A percentile compares a stretch with the other conserved stretches of the same genome.
Conservation (phyloP, 176 grass and related monocot genomes). For the Bonia amplexicaulis region DNA sequence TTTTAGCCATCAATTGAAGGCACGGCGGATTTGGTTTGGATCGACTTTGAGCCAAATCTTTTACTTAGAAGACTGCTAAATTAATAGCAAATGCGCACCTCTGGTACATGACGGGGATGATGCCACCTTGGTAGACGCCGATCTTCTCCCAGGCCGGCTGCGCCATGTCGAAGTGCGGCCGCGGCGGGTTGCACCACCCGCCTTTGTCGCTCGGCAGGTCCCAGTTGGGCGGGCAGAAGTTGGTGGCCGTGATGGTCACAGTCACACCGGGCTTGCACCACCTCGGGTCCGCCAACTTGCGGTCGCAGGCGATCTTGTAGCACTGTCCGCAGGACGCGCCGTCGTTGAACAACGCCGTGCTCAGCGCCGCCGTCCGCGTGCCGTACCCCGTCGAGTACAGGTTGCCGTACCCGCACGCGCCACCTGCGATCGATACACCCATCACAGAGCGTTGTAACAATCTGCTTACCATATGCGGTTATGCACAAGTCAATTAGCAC, state of each 20-base stretch:
- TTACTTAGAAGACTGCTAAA: too few species aligned
- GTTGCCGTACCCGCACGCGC: slow-evolving; percentile 51
- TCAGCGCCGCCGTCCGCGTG: too few species aligned
- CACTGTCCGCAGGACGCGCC: background rate
- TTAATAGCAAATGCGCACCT: background rate
- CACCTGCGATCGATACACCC: background rate
- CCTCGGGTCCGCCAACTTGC: background rate
- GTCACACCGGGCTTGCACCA: background rate
- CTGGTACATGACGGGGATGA: slow-evolving; percentile 63
- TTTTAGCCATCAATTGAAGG: too few species aligned
- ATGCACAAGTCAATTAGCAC: background rate
- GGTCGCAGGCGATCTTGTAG: background rate
- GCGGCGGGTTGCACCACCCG: slow-evolving; percentile 56
- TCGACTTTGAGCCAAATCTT: too few species aligned
- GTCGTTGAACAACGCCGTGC: background rate
- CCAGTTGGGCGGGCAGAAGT: slow-evolving; percentile 41
- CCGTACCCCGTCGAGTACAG: slow-evolving; percentile 18
- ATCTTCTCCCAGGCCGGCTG: slow-evolving; percentile 78
- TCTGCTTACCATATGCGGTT: too few species aligned
- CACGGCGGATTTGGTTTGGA: too few species aligned
- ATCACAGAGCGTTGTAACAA: background rate
- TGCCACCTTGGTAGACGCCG: slow-evolving; percentile 45
- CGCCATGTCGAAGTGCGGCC: slow-evolving; percentile 53
- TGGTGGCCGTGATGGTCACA: slow-evolving; percentile 34
- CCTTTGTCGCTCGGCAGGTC: slow-evolving; percentile 10